Base-by-base conservation (phyloP, 2,329 filamentous ascomycete genomes). In the Periconia digitata region DNA sequence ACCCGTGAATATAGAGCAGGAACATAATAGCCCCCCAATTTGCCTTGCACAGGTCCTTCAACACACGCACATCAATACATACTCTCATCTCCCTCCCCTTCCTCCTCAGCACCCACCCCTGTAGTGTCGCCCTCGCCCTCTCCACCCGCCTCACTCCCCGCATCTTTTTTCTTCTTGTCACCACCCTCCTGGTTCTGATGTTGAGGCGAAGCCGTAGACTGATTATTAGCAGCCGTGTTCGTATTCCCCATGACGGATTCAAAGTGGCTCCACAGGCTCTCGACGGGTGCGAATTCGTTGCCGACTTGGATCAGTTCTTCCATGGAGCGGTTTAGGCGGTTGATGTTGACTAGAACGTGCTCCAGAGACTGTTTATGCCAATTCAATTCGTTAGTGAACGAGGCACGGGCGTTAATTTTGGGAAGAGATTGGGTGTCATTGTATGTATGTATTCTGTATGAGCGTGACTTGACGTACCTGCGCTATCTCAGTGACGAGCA, bases 211-310 rank as follows among this genome's bases (percentile, higher is more conserved):
- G 7, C 24, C 27, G 27, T 3, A 5, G 4, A 12, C 38, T 12
- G 3, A 40, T 21, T 18, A 18, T 41, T 15, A 3, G 53, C 53
- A 22, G 69, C 62, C 44, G 71, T 71, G 27, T 72, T 70, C 12
- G 75, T 81, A 63, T 87, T 89, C 8, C 84, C 89, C 92, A 96
- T 97, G 60, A 97, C 92, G 58, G 86, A 89, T 75, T 99, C 94
- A 66, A 99, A 97, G 64, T 95, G 90, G 34, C 89, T 95, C 94
- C 94, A 99, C 15, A 99, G 80, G 23, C 90, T 91, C 72, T 99
- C 94, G 37, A 99, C 94, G 3, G 90, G 92, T n/a, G 89, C 86
- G 74, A 99, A 96, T 66, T 99, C 94, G 72, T 96, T 96, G 32
- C 94, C 94, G 44, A 99, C 92, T 40, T 90, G 86, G 50, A 95